Evolutionary conservation across 1,139 yeast genomes (phyloP), one percentile per base, ranked within the genome.

Genomic region (Nakaseomyces bracarensis): DNA sequence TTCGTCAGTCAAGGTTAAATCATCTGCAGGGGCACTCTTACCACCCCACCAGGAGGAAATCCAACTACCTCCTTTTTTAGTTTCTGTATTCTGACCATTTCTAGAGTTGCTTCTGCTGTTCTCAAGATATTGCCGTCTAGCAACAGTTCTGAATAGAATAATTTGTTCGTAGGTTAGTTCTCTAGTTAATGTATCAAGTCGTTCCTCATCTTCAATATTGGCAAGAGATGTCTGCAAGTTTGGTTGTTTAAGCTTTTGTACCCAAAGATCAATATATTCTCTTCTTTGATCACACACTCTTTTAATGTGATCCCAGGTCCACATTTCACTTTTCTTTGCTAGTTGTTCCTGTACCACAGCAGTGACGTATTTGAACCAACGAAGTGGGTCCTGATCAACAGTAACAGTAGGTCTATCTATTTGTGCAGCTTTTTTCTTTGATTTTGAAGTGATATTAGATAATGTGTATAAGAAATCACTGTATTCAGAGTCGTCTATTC

Each of bases 231-330:
- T 55, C 1, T 58, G 55, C 2, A 58, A 49, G 29, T 55, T 57
- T n/a, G 61, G 56, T 3, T 58, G 46, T 14, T 50, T 64, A 35
- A 73, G 57, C 46, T 80, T 71, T 47, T 72, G 68, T 52, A 77
- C 81, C 82, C 89, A 91, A 1, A 85, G 65, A 11, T 60, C 61
- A n/a, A 83, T 71, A 60, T 93, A 93, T 1, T 69, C 64, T 44
- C 71, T 72, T 52, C 96, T 70, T 55, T 82, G 79, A 46, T 82
- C 83, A 49, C 95, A 69, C 54, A 95, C 72, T 44, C 70, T 71
- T 41, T 75, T 75, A 51, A 91, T 77, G 55, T 75, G 74, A 2
- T 74, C 93, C 98, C 98, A 93, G 31, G 87, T 79, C 94, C 96
- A 85, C 54, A 75, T 79, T 50, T 79, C 74, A 54, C 84, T 77